Base-by-base conservation (phyloP, 116 monocot species). In the Zostera marina region DNA sequence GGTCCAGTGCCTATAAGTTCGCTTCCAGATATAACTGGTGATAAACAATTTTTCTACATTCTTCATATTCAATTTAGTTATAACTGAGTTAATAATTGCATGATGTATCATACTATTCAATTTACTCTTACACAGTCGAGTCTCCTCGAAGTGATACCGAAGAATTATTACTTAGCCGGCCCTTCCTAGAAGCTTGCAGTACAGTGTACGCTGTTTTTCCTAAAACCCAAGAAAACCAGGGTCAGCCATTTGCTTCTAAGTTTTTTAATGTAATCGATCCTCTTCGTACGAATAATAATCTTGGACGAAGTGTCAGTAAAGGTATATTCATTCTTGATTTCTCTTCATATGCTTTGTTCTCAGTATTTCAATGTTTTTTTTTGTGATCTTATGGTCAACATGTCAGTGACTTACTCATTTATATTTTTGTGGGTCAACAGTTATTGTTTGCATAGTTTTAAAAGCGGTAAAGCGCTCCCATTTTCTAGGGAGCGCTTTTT, bases 301-400 rank as follows among this genome's bases (percentile, higher is more conserved):
- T 93, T 40, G 93, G 93, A 15, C 88, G 93, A 11, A 93, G 88
- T 75, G 88, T 88, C 22, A 84, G 79, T 55, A 88, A 88, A 93
- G 93, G 93, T 93, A 83, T 8, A 19, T 32, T 59, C 22, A 17
- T 43, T 38, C n/a, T n/a, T n/a, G n/a, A n/a, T n/a, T n/a, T n/a
- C 13, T 52, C n/a, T 39, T 57, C 10, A 3, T 15, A 13, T 22
- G 12, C 23, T 2, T 22, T 53, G 23, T 20, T 19, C 11, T 21
- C 22, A 3, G 4, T 11, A 53, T 53, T 53, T 22, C 11, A 0
- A 19, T 53, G 49, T 5, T 49, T 53, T 53, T 53, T 22, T 13
- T 20, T 9, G 10, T 24, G 10, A 11, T 25, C 22, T 45, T 11
- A 10, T 45, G 45, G 10, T 5, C 14, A 0, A 11, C 45, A 45